Percentiles rank a stretch among this genome's conserved stretches.
These are phyloP conservation scores for Linum lewisii DNA, from an alignment of 345 rosid genomes.

Conservation along the genomic window DNA sequence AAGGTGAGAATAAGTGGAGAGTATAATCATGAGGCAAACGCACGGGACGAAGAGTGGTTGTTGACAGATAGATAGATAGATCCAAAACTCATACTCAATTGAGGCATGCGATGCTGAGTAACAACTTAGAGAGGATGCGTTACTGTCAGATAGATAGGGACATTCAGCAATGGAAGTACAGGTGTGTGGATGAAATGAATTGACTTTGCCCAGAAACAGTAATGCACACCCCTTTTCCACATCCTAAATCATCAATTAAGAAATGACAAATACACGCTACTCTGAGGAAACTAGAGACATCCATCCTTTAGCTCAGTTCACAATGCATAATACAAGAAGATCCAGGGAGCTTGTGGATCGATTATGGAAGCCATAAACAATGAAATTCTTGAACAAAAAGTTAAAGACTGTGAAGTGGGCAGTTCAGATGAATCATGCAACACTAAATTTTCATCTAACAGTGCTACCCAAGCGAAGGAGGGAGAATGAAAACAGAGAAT, in stretches of 20 bases:
- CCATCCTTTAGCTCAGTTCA: not conserved
- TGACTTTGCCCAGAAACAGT: too few species aligned
- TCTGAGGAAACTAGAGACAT: not conserved
- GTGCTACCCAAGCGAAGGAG: too few species aligned
- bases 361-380: too few species aligned
- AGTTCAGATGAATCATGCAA: not conserved
- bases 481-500: too few species aligned
- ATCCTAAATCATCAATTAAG: too few species aligned
- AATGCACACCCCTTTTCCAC: too few species aligned
- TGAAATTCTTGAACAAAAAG: too few species aligned
- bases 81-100: not conserved
- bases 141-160: not conserved
- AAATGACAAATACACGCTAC: too few species aligned
- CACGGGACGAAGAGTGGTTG: not conserved
- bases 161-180: not conserved
- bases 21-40: not conserved
- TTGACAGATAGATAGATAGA: not conserved
- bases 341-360: too few species aligned
- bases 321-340: not conserved
- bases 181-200: not conserved
- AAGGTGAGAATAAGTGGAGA: not conserved
- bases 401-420: not conserved
- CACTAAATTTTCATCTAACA: not conserved
- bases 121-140: not conserved
- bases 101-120: not conserved